A percentile compares a stretch with the other conserved stretches of the same genome.
Evolutionary conservation across 805 yeast species (phyloP).

Genomic region (Sungouiozyma ichnusensis): DNA sequence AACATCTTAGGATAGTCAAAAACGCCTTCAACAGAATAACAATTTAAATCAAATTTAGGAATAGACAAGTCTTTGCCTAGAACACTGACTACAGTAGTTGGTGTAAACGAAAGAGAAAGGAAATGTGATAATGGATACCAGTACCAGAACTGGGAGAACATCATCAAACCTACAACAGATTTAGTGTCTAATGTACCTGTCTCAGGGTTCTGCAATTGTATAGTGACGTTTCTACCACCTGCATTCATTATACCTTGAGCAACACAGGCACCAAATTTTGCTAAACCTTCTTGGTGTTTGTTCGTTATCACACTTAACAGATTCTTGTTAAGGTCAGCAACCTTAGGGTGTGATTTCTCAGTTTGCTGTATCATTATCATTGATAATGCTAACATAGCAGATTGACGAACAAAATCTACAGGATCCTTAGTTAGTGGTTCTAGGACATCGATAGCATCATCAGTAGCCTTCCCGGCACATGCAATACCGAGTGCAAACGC

Average conservation of each 20-base stretch:
- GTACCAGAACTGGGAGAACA: slow-evolving; percentile 92
- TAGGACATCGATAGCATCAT: slow-evolving; percentile 81
- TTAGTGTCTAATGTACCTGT: slow-evolving; percentile 84
- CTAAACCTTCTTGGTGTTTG: slow-evolving; percentile 93
- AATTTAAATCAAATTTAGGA: slow-evolving; percentile 72
- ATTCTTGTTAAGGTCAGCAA: slow-evolving; percentile 61
- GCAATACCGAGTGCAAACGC: slow-evolving; percentile 95
- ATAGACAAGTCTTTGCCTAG: slow-evolving; percentile 66
- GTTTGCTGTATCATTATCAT: slow-evolving; percentile 86
- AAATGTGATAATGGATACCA: slow-evolving; percentile 98
- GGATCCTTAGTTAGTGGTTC: slow-evolving; percentile 90
- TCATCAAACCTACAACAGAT: slow-evolving; percentile 83
- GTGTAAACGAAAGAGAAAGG: slow-evolving; percentile 80
- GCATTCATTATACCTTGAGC: slow-evolving; percentile 98
- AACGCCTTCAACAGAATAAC: slow-evolving; percentile 67
- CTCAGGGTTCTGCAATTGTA: slow-evolving; percentile 75
- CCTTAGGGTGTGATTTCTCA: slow-evolving; percentile 72
- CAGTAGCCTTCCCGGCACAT: slow-evolving; percentile 88
- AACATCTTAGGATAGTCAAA: slow-evolving; percentile 86
- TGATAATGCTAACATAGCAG: slow-evolving; percentile 85
- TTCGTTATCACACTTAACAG: slow-evolving; percentile 68
- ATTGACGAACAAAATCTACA: slow-evolving; percentile 96
- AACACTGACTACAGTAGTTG: slow-evolving; percentile 84
- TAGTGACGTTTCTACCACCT: slow-evolving; percentile 96
- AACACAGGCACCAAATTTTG: slow-evolving; percentile 93